Conservation (phyloP, 1,284 basidiomycete genomes). For the Pseudozyma pruni region DNA sequence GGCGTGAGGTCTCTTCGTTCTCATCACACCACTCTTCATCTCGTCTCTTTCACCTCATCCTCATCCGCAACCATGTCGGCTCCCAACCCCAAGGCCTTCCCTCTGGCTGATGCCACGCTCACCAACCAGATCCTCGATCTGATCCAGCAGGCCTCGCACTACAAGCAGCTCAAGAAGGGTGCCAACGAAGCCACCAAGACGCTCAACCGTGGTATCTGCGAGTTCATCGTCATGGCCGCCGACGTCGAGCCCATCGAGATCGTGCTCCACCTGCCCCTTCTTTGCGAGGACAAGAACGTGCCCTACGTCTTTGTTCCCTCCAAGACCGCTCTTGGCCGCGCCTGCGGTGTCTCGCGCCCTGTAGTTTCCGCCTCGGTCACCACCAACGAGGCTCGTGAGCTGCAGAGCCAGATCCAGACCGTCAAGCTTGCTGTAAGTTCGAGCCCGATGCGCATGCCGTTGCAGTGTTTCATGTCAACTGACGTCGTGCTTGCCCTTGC, state of each 20-base stretch:
- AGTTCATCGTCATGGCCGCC: slow-evolving; percentile 97
- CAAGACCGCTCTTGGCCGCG: slow-evolving; percentile 92
- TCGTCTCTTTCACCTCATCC: slow-evolving; percentile 1
- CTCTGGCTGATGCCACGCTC: slow-evolving; percentile 85
- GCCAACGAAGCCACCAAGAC: slow-evolving; percentile 96
- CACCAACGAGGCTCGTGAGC: slow-evolving; percentile 92
- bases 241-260: slow-evolving; percentile 93
- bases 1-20: slow-evolving; percentile 48
- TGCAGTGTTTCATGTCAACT: not conserved
- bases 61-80: slow-evolving; percentile 48
- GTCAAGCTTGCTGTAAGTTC: slow-evolving; percentile 74
- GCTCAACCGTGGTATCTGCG: slow-evolving; percentile 96
- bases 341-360: slow-evolving; percentile 93
- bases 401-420: slow-evolving; percentile 87
- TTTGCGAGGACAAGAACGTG: slow-evolving; percentile 99
- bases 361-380: slow-evolving; percentile 96
- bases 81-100: slow-evolving; percentile 85
- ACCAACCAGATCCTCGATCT: slow-evolving; percentile 86
- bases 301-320: slow-evolving; percentile 94
- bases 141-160: slow-evolving; percentile 73
- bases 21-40: slow-evolving; percentile 1
- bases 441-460: not conserved
- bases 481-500: slow-evolving; percentile 2
- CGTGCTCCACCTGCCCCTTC: slow-evolving; percentile 91
- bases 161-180: slow-evolving; percentile 98